Percentiles rank a stretch among this genome's conserved stretches.
Evolutionary conservation across 768 basidiomycete species (phyloP).

Genomic region (Pulveroboletus sp.): DNA sequence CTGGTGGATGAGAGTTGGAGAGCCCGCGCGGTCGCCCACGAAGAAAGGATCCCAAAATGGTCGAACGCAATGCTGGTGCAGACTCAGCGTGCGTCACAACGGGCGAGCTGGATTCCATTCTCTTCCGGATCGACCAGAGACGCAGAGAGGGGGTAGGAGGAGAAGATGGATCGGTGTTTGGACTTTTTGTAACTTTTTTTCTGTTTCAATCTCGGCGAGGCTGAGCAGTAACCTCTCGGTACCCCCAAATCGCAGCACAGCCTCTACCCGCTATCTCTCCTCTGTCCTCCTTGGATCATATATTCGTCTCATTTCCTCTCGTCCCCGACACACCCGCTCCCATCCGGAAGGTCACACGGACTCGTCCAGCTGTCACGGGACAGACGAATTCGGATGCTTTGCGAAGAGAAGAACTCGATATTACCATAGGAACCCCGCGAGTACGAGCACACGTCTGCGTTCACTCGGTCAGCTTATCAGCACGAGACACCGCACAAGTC

Average conservation of each 20-base stretch:
- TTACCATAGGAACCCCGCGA: too few relatives aligned
- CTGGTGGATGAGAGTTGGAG: slow-evolving; percentile 49
- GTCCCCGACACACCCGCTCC: too few relatives aligned
- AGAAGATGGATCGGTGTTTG: background rate
- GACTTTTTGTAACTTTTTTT: background rate
- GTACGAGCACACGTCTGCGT: too few relatives aligned
- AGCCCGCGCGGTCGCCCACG: slow-evolving; percentile 64
- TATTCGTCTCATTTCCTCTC: too few relatives aligned
- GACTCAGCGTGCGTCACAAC: slow-evolving; percentile 22
- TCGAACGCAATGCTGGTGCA: slow-evolving; percentile 40
- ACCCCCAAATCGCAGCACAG: slow-evolving; percentile 9
- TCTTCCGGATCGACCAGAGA: background rate
- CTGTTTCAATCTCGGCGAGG: slow-evolving; percentile 16
- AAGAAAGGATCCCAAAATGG: slow-evolving; percentile 70
- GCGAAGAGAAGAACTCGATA: too few relatives aligned
- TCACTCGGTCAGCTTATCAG: too few relatives aligned
- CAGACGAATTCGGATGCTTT: too few relatives aligned
- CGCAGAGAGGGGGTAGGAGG: background rate
- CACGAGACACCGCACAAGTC: too few relatives aligned
- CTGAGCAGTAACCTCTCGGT: background rate
- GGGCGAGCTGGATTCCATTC: slow-evolving; percentile 11
- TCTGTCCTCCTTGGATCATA: too few relatives aligned
- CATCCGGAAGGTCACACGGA: too few relatives aligned
- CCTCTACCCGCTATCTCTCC: background rate
- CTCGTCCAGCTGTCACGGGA: too few relatives aligned